phyloP scores from a whole-genome alignment of 306 rosid species.

The Prunus mume region DNA sequence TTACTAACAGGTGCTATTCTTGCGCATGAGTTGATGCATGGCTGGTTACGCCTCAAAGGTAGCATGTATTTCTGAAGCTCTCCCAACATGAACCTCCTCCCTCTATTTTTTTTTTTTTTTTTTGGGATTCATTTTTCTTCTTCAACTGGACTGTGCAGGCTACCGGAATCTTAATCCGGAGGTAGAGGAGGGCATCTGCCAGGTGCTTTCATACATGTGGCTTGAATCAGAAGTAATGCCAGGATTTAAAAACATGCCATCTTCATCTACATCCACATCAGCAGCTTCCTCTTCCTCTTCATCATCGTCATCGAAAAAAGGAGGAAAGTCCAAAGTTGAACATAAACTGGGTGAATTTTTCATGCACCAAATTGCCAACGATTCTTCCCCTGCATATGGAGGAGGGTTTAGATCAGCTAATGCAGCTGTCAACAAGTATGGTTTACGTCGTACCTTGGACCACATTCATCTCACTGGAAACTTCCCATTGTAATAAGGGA shows the following conservation, averaged over 20 bases:
- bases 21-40: slow-evolving; percentile 97
- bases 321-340: slow-evolving; percentile 66
- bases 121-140: neutral
- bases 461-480: slow-evolving; percentile 75
- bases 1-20: slow-evolving; percentile 97
- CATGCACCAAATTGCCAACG: slow-evolving; percentile 79
- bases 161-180: slow-evolving; percentile 79
- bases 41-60: slow-evolving; percentile 98
- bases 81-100: neutral
- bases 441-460: slow-evolving; percentile 72
- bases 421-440: slow-evolving; percentile 77
- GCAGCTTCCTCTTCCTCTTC: slow-evolving; percentile 48
- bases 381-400: slow-evolving; percentile 89
- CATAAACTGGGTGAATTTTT: slow-evolving; percentile 86
- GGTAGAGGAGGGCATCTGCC: slow-evolving; percentile 98
- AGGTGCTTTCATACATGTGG: slow-evolving; percentile 92
- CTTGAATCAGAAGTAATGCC: slow-evolving; percentile 97
- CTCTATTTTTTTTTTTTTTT: neutral
- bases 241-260: slow-evolving; percentile 48
- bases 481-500: slow-evolving; percentile 56
- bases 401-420: slow-evolving; percentile 90
- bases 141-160: slow-evolving; percentile 44
- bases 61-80: neutral
- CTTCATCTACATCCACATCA: slow-evolving; percentile 51
- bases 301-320: slow-evolving; percentile 66